Percentiles rank a stretch among this genome's conserved stretches.
Conservation (phyloP, 2,329 filamentous ascomycete species). For the Colletotrichum australisinense region DNA sequence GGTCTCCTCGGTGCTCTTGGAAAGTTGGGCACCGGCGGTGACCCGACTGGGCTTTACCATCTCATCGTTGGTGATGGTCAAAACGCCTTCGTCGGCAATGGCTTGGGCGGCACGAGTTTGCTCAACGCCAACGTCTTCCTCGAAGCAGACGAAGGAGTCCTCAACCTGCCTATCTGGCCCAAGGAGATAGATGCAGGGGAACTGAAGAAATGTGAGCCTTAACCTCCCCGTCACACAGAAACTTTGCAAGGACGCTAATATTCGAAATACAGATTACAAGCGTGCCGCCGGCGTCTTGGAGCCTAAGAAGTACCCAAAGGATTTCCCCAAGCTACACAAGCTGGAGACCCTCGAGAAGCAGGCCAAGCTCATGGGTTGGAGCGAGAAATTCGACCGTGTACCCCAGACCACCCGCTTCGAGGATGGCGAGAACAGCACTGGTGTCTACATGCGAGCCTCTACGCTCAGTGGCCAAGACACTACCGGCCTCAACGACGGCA, state of each 20-base stretch:
- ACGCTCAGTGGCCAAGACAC: conserved; percentile 70
- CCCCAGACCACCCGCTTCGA: conserved; percentile 73
- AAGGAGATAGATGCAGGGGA: conserved; percentile 58
- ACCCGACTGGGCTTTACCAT: conserved; percentile 56
- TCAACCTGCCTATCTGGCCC: conserved; percentile 69
- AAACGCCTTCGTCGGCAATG: conserved; percentile 53
- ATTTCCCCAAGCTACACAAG: conserved; percentile 69
- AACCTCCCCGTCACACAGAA: too few species aligned
- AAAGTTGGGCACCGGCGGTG: conserved; percentile 43
- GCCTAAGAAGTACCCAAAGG: conserved; percentile 66
- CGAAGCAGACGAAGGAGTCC: conserved; percentile 64
- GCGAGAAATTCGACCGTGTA: conserved; percentile 65
- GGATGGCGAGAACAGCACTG: conserved; percentile 69
- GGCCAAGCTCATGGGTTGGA: conserved; percentile 61
- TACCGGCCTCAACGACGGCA: conserved; percentile 75
- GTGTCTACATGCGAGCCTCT: conserved; percentile 71
- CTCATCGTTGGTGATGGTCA: conserved; percentile 56
- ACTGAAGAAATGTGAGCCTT: conserved; percentile 60
- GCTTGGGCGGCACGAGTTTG: conserved; percentile 73
- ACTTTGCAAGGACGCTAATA: background rate
- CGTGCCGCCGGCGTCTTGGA: conserved; percentile 67
- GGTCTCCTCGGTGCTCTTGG: conserved; percentile 49
- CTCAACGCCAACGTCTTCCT: conserved; percentile 77
- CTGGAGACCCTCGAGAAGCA: conserved; percentile 67
- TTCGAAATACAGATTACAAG: conserved; percentile 61